Evolutionary conservation across 2,329 filamentous ascomycete genomes (phyloP).

Genomic region (Aspergillus pseudoviridinutans): DNA sequence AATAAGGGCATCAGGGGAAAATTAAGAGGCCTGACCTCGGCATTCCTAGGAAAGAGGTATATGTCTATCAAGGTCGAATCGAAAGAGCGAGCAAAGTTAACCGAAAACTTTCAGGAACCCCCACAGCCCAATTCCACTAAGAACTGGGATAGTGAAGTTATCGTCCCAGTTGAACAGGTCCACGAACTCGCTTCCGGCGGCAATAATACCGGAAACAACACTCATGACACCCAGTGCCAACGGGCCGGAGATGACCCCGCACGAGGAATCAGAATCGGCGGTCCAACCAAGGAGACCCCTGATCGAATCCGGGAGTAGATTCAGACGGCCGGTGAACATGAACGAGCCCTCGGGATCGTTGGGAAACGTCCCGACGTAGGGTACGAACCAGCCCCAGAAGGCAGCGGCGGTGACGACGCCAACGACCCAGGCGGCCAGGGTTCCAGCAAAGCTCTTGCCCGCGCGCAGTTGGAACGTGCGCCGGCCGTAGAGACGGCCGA

Average conservation of each 20-base stretch:
- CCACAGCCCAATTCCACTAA: constrained; percentile 86
- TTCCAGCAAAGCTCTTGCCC: constrained; percentile 90
- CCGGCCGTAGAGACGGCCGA: constrained; percentile 82
- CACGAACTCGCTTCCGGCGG: constrained; percentile 82
- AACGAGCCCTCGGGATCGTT: constrained; percentile 68
- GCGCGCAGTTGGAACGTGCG: constrained; percentile 81
- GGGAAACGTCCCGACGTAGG: constrained; percentile 60
- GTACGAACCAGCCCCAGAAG: constrained; percentile 86
- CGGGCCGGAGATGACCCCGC: constrained; percentile 61
- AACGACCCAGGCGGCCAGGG: constrained; percentile 74
- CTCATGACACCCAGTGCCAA: constrained; percentile 76
- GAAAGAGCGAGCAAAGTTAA: constrained; percentile 15
- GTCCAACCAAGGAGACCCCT: constrained; percentile 60
- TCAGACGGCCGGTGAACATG: constrained; percentile 75
- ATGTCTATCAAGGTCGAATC: not conserved
- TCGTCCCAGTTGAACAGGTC: constrained; percentile 95
- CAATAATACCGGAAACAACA: constrained; percentile 81
- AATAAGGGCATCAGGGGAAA: not conserved
- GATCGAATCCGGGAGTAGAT: constrained; percentile 58
- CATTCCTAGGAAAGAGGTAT: not conserved
- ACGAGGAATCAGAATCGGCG: constrained; percentile 47
- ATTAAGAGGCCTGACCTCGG: not conserved
- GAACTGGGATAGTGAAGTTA: constrained; percentile 90
- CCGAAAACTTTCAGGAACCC: constrained; percentile 86
- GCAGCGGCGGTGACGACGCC: constrained; percentile 77